phyloP scores from a whole-genome alignment of 2,329 filamentous ascomycete species.

The Tolypocladium endophyticum region DNA sequence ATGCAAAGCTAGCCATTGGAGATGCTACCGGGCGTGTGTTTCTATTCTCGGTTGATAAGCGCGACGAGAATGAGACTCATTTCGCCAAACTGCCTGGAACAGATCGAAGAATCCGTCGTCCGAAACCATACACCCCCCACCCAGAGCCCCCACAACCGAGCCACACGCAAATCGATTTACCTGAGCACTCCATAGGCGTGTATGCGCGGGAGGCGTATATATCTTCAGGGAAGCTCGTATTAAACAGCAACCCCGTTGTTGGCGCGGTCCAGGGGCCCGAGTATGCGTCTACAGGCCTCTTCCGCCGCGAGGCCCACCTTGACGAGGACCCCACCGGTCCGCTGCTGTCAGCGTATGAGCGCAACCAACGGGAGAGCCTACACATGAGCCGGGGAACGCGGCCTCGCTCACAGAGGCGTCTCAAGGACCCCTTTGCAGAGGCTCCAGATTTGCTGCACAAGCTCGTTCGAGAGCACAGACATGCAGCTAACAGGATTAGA shows the following conservation, averaged over 20 bases:
- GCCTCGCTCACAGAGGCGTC: conserved; percentile 14
- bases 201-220: conserved; percentile 23
- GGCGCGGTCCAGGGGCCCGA: conserved; percentile 45
- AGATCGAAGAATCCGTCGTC: conserved; percentile 28
- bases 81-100: conserved; percentile 25
- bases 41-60: conserved; percentile 38
- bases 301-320: conserved; percentile 36
- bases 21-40: conserved; percentile 52
- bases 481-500: conserved; percentile 13
- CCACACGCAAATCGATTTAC: conserved; percentile 6
- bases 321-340: conserved; percentile 30
- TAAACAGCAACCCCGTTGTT: conserved; percentile 34
- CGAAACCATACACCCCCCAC: conserved; percentile 39
- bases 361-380: conserved; percentile 30
- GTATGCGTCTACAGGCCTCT: conserved; percentile 37
- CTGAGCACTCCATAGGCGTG: conserved; percentile 6
- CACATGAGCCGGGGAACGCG: conserved; percentile 14
- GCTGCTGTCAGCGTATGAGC: conserved; percentile 32
- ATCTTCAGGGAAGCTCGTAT: conserved; percentile 25
- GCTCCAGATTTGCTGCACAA: background rate
- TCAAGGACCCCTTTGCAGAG: conserved; percentile 10
- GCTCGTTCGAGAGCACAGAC: conserved; percentile 2
- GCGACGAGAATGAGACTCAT: conserved; percentile 22
- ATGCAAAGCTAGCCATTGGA: conserved; percentile 44
- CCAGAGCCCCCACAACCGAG: conserved; percentile 32